Evolutionary conservation across 768 basidiomycete species (phyloP).

Genomic region (Macrolepiota albuminosa): DNA sequence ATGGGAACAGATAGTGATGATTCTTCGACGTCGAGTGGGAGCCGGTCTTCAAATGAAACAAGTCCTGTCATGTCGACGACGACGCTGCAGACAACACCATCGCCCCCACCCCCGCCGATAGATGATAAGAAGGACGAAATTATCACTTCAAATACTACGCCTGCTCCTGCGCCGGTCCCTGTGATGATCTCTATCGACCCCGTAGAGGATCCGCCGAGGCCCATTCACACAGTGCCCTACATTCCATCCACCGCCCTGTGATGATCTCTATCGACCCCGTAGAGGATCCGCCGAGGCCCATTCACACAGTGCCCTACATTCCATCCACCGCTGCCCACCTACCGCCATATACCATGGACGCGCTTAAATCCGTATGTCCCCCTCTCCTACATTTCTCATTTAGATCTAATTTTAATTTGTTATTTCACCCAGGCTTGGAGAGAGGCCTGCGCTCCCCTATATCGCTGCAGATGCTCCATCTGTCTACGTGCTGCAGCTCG

Average conservation of each 20-base stretch:
- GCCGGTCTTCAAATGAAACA: slow-evolving; percentile 51
- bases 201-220: slow-evolving; percentile 53
- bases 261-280: slow-evolving; percentile 51
- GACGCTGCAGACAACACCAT: slow-evolving; percentile 75
- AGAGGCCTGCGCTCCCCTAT: slow-evolving; percentile 67
- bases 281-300: slow-evolving; percentile 52
- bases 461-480: slow-evolving; percentile 68
- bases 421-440: slow-evolving; percentile 53
- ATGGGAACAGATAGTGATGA: slow-evolving; percentile 38
- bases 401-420: slow-evolving; percentile 3
- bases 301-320: slow-evolving; percentile 67
- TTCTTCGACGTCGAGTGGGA: slow-evolving; percentile 33
- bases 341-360: slow-evolving; percentile 54
- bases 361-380: slow-evolving; percentile 48
- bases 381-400: slow-evolving; percentile 1
- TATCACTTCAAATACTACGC: slow-evolving; percentile 22
- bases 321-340: slow-evolving; percentile 52
- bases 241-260: slow-evolving; percentile 48
- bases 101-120: slow-evolving; percentile 64
- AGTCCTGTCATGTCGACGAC: slow-evolving; percentile 73
- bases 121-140: slow-evolving; percentile 32
- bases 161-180: slow-evolving; percentile 13
- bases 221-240: slow-evolving; percentile 65
- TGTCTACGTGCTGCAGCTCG: slow-evolving; percentile 62
- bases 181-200: slow-evolving; percentile 47